Evolutionary conservation across 768 basidiomycete species (phyloP), one percentile per base, ranked within the genome.

Genomic region (Pisolithus sp.): DNA sequence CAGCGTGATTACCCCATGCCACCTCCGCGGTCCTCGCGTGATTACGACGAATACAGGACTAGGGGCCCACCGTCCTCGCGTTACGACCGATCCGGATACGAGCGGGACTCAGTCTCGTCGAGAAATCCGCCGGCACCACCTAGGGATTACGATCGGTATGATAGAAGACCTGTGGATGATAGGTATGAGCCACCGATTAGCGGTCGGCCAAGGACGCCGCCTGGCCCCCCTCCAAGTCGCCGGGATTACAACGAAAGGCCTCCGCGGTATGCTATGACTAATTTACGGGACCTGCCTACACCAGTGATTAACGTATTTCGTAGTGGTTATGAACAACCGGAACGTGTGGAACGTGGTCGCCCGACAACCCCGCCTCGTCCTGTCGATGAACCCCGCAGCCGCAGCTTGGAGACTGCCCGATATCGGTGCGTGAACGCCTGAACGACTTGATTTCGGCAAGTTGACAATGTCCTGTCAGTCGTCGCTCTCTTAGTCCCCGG

Each of bases 401-500:
- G 68, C 18, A 73, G 74, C 34, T 55, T 65, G 26, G 70, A 73
- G 42, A 74, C 76, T 51, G 62, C 72, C 48, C 68, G 72, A 57
- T 63, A 72, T 66, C 59, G 75, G 82, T 73, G 21, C 53, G 48
- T 38, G 20, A 15, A 28, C 4, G 9, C 15, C 8, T 47, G 40
- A 34, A 37, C 21, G 42, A 57, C 24, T 42, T 46, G 17, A 24
- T 38, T 53, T 4, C 49, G 53, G 20, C 41, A 8, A 7, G n/a
- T 12, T 47, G 15, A 47, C n/a, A 13, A 42, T 23, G 18, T 38
- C 48, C 18, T 48, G 21, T 26, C 53, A 86, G 85, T 52, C 83
- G 87, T 58, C 83, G 87, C 48, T 90, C 88, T 31, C 76, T 81
- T 59, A 89, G 87, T 59, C 80, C 77, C 51, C 73, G 80, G 40